phyloP scores from a whole-genome alignment of 2,329 filamentous ascomycete genomes.

The Neocatenulostroma microsporum region DNA sequence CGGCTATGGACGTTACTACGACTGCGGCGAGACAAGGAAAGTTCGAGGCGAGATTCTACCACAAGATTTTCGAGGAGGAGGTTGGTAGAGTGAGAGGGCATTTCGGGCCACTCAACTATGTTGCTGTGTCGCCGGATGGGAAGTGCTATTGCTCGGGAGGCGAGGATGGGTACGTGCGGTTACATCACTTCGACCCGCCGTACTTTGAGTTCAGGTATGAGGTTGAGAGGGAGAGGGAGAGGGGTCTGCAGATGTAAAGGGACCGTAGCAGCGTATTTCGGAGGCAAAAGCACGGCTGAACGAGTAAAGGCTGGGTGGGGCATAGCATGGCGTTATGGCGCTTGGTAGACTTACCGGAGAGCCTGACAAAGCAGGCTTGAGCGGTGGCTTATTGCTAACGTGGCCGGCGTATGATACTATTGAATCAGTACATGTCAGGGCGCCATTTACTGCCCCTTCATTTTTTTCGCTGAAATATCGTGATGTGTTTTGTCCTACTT shows the following conservation, averaged over 20 bases:
- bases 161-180: conserved; percentile 96
- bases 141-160: conserved; percentile 90
- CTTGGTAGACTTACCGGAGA: too few relatives aligned
- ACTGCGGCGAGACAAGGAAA: conserved; percentile 92
- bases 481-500: too few relatives aligned
- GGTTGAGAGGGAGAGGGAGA: conserved; percentile 73
- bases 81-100: conserved; percentile 94
- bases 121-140: conserved; percentile 85
- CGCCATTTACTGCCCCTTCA: too few relatives aligned
- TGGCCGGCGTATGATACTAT: too few relatives aligned
- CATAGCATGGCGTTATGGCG: conserved; percentile 35
- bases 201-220: conserved; percentile 99
- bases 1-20: conserved; percentile 96
- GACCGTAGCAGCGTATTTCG: neutral
- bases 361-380: too few relatives aligned
- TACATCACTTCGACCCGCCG: conserved; percentile 96
- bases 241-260: conserved; percentile 9
- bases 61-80: conserved; percentile 99
- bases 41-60: conserved; percentile 98
- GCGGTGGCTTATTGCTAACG: too few relatives aligned
- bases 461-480: too few relatives aligned
- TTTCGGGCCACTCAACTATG: conserved; percentile 94
- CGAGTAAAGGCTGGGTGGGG: too few relatives aligned
- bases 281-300: conserved; percentile 24
- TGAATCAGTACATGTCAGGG: too few relatives aligned